phyloP scores from a whole-genome alignment of 2,329 filamentous ascomycete species.

The Aspergillus versicolor region DNA sequence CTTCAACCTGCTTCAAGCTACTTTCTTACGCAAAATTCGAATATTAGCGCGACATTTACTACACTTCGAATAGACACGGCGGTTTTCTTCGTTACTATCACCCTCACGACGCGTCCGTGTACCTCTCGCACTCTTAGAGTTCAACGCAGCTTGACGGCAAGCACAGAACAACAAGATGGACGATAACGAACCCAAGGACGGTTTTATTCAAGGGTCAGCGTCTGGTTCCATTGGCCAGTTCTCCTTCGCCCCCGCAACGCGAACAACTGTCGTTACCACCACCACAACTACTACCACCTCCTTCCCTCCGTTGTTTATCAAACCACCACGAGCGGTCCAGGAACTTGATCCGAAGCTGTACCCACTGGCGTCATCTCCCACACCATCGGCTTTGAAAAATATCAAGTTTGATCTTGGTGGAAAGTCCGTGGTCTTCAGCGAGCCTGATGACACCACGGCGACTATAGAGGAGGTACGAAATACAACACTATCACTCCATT shows the following conservation, averaged over 20 bases:
- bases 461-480: constrained; percentile 55
- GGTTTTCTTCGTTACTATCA: background rate
- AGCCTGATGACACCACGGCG: constrained; percentile 57
- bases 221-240: constrained; percentile 56
- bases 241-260: constrained; percentile 62
- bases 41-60: constrained; percentile 15
- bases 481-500: background rate
- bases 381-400: constrained; percentile 73
- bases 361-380: constrained; percentile 78
- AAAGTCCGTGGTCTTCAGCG: constrained; percentile 60
- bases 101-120: constrained; percentile 18
- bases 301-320: constrained; percentile 81
- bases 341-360: constrained; percentile 85
- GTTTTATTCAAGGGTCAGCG: constrained; percentile 23
- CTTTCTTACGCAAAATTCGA: constrained; percentile 14
- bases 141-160: background rate
- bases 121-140: background rate
- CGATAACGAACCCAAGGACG: constrained; percentile 22
- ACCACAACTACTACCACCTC: constrained; percentile 82
- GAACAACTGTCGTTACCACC: constrained; percentile 74
- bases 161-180: constrained; percentile 27
- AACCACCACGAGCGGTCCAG: constrained; percentile 67
- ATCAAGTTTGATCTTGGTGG: constrained; percentile 73
- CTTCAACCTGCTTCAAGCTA: constrained; percentile 8
- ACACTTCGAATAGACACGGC: background rate